These are phyloP conservation scores for Entomortierella parvispora DNA, from an alignment of 192 early-diverging fungal genomes.

Conservation along the genomic window DNA sequence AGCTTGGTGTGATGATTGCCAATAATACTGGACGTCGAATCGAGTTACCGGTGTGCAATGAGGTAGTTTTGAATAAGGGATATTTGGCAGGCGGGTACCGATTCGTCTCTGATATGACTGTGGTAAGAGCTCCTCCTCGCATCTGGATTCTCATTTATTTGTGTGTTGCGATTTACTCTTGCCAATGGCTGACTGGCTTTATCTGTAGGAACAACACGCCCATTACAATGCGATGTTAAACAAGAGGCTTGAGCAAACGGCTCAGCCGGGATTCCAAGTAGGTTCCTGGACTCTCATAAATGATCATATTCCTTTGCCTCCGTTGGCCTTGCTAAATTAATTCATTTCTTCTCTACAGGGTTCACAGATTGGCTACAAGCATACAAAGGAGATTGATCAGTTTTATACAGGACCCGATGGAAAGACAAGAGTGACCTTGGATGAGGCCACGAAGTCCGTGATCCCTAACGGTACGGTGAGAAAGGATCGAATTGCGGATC, in stretches of 20 bases:
- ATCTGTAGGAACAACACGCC: slow-evolving; percentile 75
- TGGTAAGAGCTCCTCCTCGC: slow-evolving; percentile 39
- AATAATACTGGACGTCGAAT: slow-evolving; percentile 69
- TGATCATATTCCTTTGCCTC: background rate
- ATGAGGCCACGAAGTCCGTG: slow-evolving; percentile 68
- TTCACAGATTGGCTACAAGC: slow-evolving; percentile 23
- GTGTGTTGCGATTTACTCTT: background rate
- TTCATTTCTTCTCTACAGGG: background rate
- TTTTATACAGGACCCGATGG: slow-evolving; percentile 16
- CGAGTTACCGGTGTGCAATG: slow-evolving; percentile 74
- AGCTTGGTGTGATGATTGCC: slow-evolving; percentile 84
- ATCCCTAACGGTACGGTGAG: slow-evolving; percentile 65
- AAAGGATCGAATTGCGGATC: slow-evolving; percentile 82
- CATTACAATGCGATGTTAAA: slow-evolving; percentile 88
- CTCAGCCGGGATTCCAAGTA: slow-evolving; percentile 56
- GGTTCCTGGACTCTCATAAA: background rate
- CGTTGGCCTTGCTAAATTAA: background rate
- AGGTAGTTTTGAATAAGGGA: slow-evolving; percentile 45
- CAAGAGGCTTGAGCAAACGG: slow-evolving; percentile 67
- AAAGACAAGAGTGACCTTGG: slow-evolving; percentile 71
- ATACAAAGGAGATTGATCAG: slow-evolving; percentile 45
- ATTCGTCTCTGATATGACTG: slow-evolving; percentile 90
- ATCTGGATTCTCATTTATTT: background rate
- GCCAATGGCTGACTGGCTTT: background rate
- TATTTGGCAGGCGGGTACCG: slow-evolving; percentile 51